Evolutionary conservation across 257 asterid species (phyloP), one percentile per base, ranked within the genome.

Genomic region (Solanum ossicruentum): DNA sequence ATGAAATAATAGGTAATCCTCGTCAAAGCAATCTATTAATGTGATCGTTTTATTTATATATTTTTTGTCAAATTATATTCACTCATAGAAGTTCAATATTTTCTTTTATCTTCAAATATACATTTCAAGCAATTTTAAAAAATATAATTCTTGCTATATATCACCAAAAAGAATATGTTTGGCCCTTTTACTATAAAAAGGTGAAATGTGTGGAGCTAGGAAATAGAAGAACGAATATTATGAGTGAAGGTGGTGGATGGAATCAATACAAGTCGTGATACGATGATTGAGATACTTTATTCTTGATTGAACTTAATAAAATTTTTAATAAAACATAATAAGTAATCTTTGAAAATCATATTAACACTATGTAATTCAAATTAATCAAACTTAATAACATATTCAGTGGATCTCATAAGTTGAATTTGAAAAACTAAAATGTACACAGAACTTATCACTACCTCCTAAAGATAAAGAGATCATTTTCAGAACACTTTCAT

Each of bases 161-260:
- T 60, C 15, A 2, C 4, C 23, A 63, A 12, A 23, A 63, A 61
- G 41, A 63, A 63, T 63, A 7, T 36, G 9, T 67, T 69, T 69
- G 8, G 13, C 8, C 26, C 8, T 69, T 69, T 36, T 9, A 9
- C 9, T 36, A 69, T 69, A 69, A 36, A 69, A 36, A 69, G 51
- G 15, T 69, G 15, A 51, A 70, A 6, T 58, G 32, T 1, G 77
- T 8, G 36, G 43, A 8, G 47, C n/a, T 51, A 45, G 32, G 26
- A 84, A 83, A 88, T 87, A 90, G 60, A 84, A 87, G 85, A 85
- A 88, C 8, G 66, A 81, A 21, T 84, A 87, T 63, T 78, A 88
- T 80, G 78, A 58, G 91, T 89, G 96, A 12, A 7, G 0, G 71
- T 65, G 43, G 41, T 2, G 0, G 17, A 7, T 11, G 39, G 28